Evolutionary conservation across 2,329 filamentous ascomycete genomes (phyloP).

Genomic region (Aspergillus niger): DNA sequence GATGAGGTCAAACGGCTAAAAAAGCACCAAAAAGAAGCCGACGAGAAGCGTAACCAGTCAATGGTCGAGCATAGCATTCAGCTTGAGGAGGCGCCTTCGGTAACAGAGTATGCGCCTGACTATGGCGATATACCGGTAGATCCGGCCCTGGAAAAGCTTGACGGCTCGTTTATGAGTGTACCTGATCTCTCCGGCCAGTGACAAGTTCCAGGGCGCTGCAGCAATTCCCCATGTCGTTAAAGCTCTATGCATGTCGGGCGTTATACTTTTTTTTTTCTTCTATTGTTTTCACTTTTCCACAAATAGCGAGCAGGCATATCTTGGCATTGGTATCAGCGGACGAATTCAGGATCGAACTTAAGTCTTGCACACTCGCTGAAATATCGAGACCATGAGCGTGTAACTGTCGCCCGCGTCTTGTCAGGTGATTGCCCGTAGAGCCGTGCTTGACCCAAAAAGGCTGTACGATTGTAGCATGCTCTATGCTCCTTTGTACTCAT

Average conservation of each 20-base stretch:
- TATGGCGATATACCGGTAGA: conserved; percentile 46
- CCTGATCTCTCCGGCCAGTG: conserved; percentile 10
- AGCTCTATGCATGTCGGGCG: not conserved
- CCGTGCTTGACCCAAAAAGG: not conserved
- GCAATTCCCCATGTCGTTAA: not conserved
- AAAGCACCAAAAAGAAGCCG: conserved; percentile 56
- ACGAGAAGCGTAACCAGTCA: conserved; percentile 53
- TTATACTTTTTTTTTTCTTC: not conserved
- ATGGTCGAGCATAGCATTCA: conserved; percentile 48
- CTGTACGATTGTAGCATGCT: not conserved
- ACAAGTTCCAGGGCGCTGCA: not conserved
- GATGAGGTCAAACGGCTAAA: conserved; percentile 52
- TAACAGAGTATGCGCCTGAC: conserved; percentile 10
- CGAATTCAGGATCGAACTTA: not conserved
- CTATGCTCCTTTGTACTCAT: conserved; percentile 46
- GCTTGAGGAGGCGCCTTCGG: conserved; percentile 30
- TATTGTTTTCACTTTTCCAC: not conserved
- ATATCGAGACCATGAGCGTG: not conserved
- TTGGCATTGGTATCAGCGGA: not conserved
- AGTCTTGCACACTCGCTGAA: not conserved
- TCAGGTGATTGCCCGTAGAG: too few relatives aligned
- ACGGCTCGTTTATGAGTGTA: conserved; percentile 19
- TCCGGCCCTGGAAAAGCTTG: conserved; percentile 38
- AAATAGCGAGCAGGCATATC: not conserved
- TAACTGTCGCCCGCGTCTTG: not conserved